Conservation (phyloP, 139 green algal species). For the Closterium sp. region DNA sequence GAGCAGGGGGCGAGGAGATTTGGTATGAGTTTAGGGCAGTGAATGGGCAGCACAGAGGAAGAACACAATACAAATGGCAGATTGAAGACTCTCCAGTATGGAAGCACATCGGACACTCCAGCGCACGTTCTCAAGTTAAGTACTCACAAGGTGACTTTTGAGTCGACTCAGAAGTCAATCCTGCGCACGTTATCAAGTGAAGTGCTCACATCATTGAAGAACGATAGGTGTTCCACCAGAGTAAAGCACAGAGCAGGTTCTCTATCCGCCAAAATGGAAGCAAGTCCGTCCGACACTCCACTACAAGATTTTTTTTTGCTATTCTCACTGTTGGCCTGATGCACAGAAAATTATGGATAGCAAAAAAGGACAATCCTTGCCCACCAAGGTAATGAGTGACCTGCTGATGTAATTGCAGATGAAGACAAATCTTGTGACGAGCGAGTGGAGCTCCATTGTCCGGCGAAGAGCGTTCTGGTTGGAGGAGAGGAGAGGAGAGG, state of each 20-base stretch:
- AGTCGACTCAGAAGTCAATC: neutral
- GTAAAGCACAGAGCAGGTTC: too few species aligned
- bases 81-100: too few species aligned
- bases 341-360: constrained; percentile 47
- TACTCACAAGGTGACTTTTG: neutral
- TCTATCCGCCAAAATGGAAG: too few species aligned
- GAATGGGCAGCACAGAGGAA: neutral
- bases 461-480: too few species aligned
- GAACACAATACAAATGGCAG: too few species aligned
- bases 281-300: too few species aligned
- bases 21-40: too few species aligned
- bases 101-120: neutral
- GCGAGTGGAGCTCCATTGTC: constrained; percentile 89
- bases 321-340: neutral
- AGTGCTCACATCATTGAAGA: too few species aligned
- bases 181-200: too few species aligned
- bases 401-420: constrained; percentile 97
- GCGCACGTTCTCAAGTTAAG: neutral
- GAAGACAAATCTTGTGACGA: constrained; percentile 92
- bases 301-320: neutral
- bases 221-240: too few species aligned
- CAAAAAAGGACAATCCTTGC: constrained; percentile 92
- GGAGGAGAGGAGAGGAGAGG: too few species aligned
- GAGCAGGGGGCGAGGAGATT: too few species aligned
- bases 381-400: neutral